Conservation (phyloP, 495 filamentous ascomycete species). For the Pyrenopolyporus hunteri region DNA sequence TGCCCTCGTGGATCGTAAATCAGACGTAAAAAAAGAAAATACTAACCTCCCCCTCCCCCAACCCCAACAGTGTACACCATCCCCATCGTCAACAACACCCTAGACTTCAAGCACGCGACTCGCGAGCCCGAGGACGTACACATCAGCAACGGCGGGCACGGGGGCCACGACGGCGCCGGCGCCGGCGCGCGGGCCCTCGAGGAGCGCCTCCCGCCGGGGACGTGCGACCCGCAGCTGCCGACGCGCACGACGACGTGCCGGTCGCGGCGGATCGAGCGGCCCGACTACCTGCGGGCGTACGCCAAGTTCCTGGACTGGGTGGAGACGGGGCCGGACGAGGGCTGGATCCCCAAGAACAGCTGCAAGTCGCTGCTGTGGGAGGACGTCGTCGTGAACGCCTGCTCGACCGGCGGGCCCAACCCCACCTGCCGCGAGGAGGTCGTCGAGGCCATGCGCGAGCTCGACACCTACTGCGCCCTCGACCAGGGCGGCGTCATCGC, state of each 20-base stretch:
- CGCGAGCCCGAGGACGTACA: neutral
- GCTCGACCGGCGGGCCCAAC: conserved; percentile 16
- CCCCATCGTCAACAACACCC: conserved; percentile 9
- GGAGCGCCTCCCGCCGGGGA: neutral
- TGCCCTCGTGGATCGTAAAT: neutral
- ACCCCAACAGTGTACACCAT: conserved; percentile 26
- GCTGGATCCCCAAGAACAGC: conserved; percentile 14
- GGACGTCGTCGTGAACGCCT: conserved; percentile 2
- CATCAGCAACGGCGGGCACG: neutral
- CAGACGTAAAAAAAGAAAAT: neutral
- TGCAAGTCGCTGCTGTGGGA: conserved; percentile 26
- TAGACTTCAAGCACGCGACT: conserved; percentile 8
- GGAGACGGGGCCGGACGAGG: conserved; percentile 22
- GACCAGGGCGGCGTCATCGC: conserved; percentile 21
- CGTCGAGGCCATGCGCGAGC: conserved; percentile 37
- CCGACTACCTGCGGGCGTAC: conserved; percentile 23
- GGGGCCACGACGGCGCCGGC: neutral
- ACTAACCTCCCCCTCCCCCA: neutral
- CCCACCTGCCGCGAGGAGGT: conserved; percentile 31
- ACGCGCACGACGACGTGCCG: conserved; percentile 23
- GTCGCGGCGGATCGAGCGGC: neutral
- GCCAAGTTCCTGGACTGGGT: conserved; percentile 30
- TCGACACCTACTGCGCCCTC: conserved; percentile 34
- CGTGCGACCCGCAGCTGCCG: conserved; percentile 22
- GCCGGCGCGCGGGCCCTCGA: neutral